Evolutionary conservation across 148 eudicot genomes (phyloP).

Genomic region (Spergularia bocconei): DNA sequence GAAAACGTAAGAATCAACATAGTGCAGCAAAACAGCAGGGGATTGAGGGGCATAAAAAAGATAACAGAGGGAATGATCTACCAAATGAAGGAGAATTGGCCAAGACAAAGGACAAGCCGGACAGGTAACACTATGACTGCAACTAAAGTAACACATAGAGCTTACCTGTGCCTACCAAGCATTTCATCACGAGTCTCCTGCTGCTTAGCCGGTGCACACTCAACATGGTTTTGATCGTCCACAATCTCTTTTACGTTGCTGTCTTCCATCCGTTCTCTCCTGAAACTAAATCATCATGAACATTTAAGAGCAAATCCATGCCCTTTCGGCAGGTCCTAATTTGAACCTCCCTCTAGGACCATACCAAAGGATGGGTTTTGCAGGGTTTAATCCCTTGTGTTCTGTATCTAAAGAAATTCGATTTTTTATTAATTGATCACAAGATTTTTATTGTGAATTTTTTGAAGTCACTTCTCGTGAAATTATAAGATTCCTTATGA

Average conservation of each 20-base stretch:
- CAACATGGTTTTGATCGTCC: conserved; percentile 27
- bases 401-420: too few relatives aligned
- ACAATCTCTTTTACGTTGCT: conserved; percentile 31
- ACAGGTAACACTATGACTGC: not conserved
- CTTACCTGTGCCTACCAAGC: conserved; percentile 69
- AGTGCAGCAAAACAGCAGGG: not conserved
- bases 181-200: conserved; percentile 67
- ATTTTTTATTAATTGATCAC: too few relatives aligned
- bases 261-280: conserved; percentile 38
- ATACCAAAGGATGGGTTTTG: too few relatives aligned
- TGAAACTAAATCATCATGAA: conserved; percentile 13
- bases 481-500: too few relatives aligned
- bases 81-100: not conserved
- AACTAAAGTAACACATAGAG: not conserved
- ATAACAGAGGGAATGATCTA: too few relatives aligned
- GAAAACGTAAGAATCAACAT: not conserved
- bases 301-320: not conserved
- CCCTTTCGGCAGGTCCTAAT: not conserved
- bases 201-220: conserved; percentile 25
- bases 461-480: too few relatives aligned
- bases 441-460: too few relatives aligned
- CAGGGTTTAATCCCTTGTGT: too few relatives aligned
- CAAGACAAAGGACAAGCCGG: not conserved
- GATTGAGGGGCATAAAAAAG: not conserved
- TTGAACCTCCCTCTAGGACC: not conserved